These are phyloP conservation scores for Russula vinacea DNA, from an alignment of 768 basidiomycete genomes.

Conservation along the genomic window DNA sequence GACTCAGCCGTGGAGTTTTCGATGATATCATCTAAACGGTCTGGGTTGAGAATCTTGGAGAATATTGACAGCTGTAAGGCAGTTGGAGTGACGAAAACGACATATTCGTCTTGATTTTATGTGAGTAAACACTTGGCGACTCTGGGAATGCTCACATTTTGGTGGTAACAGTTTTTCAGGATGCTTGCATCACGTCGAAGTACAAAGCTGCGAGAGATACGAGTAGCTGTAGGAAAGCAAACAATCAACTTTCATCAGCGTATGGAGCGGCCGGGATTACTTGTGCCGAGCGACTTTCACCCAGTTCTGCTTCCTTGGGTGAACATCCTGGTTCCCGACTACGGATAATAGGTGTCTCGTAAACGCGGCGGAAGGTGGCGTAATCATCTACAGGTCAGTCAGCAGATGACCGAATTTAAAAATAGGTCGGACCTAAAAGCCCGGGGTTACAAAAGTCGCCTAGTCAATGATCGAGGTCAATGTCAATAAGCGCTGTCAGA, in stretches of 20 bases:
- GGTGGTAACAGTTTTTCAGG: constrained; percentile 81
- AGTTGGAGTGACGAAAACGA: constrained; percentile 94
- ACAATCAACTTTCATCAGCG: not conserved
- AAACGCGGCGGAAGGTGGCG: constrained; percentile 72
- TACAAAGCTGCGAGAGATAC: constrained; percentile 83
- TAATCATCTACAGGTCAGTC: constrained; percentile 58
- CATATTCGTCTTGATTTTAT: constrained; percentile 76
- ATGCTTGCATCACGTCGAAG: constrained; percentile 83
- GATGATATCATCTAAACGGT: constrained; percentile 64
- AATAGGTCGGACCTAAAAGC: constrained; percentile 58
- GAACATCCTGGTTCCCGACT: constrained; percentile 78
- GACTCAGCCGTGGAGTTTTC: constrained; percentile 73
- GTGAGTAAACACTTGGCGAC: not conserved
- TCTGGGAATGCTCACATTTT: constrained; percentile 57
- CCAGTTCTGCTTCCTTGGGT: constrained; percentile 68
- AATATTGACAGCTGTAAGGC: constrained; percentile 79
- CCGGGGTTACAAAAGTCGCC: constrained; percentile 95
- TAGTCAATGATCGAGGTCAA: constrained; percentile 33
- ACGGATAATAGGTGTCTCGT: constrained; percentile 83
- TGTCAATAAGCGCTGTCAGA: not conserved
- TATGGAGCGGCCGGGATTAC: constrained; percentile 41
- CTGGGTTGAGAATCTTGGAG: constrained; percentile 65
- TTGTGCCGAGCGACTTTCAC: constrained; percentile 73
- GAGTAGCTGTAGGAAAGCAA: constrained; percentile 51
- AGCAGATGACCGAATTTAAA: constrained; percentile 1